Evolutionary conservation across 2,329 filamentous ascomycete species (phyloP), one percentile per base, ranked within the genome.

Genomic region (Eutypa lata): DNA sequence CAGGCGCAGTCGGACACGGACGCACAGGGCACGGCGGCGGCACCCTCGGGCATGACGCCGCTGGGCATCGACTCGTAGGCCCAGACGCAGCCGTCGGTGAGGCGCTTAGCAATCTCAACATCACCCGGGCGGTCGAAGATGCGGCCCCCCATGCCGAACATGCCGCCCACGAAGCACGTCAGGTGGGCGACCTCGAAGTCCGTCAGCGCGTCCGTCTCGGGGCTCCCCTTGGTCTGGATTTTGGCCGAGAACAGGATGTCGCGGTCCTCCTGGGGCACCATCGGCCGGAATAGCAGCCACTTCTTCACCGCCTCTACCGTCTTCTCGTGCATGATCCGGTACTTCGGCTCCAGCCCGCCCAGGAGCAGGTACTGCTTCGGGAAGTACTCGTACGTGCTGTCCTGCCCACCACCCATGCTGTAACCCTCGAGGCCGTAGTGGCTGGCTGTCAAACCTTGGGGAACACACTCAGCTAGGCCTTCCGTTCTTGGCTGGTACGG

Each of bases 191-290:
- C 73, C 56, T 88, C 81, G 63, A 87, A 90, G 46, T 84, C 70
- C 14, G 76, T 77, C 19, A 50, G 56, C 13, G 74, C 64, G 10
- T 76, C 70, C 8, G 63, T 58, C 44, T 72, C 68, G 2, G 66
- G 73, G 2, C 76, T 69, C 14, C 77, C 76, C 1, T 62, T 67
- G 10, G 79, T 77, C 46, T 66, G 73, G n/a, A 82, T 68, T 59
- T 84, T 84, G 22, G 88, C 87, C 0, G 89, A 83, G 55, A 94
- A 84, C 2, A 94, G 77, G n/a, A 94, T 81, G 54, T 93, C 83
- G 49, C 81, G 81, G 50, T 79, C 75, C 28, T 82, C 80, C 7
- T n/a, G n/a, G n/a, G 84, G 80, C 19, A 84, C 80, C 83, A 94
- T 88, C 1, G 91, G 91, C 5, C 87, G 81, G 71, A 84, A 96